Base-by-base conservation (phyloP, 345 rosid species). In the Ricinus communis region DNA sequence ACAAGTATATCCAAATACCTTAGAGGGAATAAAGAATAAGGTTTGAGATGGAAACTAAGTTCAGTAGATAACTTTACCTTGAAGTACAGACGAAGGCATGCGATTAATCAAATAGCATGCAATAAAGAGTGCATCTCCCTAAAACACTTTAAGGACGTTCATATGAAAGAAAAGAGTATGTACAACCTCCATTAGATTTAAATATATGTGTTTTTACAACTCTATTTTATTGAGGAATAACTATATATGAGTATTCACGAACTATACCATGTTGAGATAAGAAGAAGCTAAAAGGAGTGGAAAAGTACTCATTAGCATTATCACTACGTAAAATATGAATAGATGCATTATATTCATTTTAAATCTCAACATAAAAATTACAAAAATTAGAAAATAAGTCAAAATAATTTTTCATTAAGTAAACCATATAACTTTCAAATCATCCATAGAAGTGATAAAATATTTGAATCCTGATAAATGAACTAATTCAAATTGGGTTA, bases 391-490 rank as follows among this genome's bases (percentile, higher is more conserved):
- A 49, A 30, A 66, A 51, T 8, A 51, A 8, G 2, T 66, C 4
- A 4, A 0, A 49, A 24, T 30, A 5, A 50, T 1, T 24, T 53
- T 31, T 66, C 45, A 49, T 50, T 25, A 49, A 49, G 30, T 66
- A 65, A 16, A 27, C 43, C 41, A 65, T 2, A 22, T 27, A 8
- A 65, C 25, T 9, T 6, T 11, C 30, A 25, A 50, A 28, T 51
- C 30, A 66, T 66, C n/a, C 16, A 66, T 8, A 51, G 50, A 66
- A 2, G 59, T 66, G 12, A 31, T 11, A 28, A 66, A 33, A 51
- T 66, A 66, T 1, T 16, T 11, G 50, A 47, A 66, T 5, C 27
- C 16, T 16, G 40, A 18, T 28, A 0, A 65, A 24, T 46, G 16
- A 11, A 65, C 21, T 13, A 65, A 65, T n/a, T 24, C 33, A 10